Evolutionary conservation across 108 stramenopile genomes (phyloP).

Genomic region (Seminavis robusta): DNA sequence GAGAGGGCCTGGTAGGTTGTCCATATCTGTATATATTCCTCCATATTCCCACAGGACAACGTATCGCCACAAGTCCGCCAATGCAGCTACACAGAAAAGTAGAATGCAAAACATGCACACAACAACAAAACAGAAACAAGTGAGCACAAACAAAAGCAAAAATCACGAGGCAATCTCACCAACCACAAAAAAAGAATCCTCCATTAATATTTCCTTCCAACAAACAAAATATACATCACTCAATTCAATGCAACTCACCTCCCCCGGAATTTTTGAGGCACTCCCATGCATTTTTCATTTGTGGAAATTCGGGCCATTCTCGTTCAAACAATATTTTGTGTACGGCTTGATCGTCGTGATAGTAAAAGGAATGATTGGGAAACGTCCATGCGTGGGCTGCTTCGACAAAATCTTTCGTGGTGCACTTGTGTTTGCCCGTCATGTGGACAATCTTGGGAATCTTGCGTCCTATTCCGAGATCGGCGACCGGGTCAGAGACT

Average conservation of each 20-base stretch:
- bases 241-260: too few relatives aligned
- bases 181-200: too few relatives aligned
- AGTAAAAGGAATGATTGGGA: conserved; percentile 42
- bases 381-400: conserved; percentile 42
- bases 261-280: too few relatives aligned
- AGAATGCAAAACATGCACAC: too few relatives aligned
- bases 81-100: conserved; percentile 39
- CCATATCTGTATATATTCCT: conserved; percentile 64
- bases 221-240: too few relatives aligned
- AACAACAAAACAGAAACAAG: too few relatives aligned
- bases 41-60: conserved; percentile 57
- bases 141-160: too few relatives aligned
- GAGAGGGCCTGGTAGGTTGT: conserved; percentile 38
- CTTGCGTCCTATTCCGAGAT: too few relatives aligned
- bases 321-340: conserved; percentile 42
- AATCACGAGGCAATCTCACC: too few relatives aligned
- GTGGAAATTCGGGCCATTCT: conserved; percentile 52
- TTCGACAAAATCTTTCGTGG: conserved; percentile 22
- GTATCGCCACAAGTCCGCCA: conserved; percentile 58
- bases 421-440: conserved; percentile 50
- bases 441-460: conserved; percentile 61
- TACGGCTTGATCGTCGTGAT: conserved; percentile 69
- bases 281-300: conserved; percentile 30
- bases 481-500: too few relatives aligned
- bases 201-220: too few relatives aligned